These are phyloP conservation scores for Raphanus sativus DNA, from an alignment of 345 rosid species.

Conservation along the genomic window DNA sequence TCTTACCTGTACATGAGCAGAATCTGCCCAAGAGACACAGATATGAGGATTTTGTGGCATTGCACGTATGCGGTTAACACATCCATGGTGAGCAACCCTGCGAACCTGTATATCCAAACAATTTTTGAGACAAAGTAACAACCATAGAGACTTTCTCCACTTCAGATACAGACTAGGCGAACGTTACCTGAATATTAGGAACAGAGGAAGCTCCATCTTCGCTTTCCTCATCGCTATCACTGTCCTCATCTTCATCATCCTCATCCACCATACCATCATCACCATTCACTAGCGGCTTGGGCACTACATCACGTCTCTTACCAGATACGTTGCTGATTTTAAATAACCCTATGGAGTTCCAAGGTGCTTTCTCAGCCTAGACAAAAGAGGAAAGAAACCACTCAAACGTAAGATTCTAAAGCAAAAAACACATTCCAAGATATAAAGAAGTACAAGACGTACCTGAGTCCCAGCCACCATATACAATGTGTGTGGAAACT, in stretches of 20 bases:
- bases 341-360: constrained; percentile 78
- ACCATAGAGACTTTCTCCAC: background rate
- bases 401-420: background rate
- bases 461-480: constrained; percentile 95
- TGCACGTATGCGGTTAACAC: constrained; percentile 86
- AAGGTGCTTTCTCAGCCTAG: constrained; percentile 83
- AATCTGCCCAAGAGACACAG: constrained; percentile 92
- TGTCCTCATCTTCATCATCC: constrained; percentile 50
- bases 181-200: constrained; percentile 70
- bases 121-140: background rate
- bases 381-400: background rate
- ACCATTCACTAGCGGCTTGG: constrained; percentile 47
- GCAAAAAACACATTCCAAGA: background rate
- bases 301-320: constrained; percentile 72
- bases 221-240: constrained; percentile 81
- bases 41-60: constrained; percentile 89
- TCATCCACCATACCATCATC: constrained; percentile 61
- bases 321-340: constrained; percentile 78
- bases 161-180: background rate
- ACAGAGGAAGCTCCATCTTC: constrained; percentile 53
- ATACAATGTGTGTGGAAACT: constrained; percentile 82
- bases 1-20: constrained; percentile 85
- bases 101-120: constrained; percentile 53
- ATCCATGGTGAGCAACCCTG: constrained; percentile 81
- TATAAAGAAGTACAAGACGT: constrained; percentile 7